These are phyloP conservation scores for Colletotrichum lini DNA, from an alignment of 2,329 filamentous ascomycete species.

Conservation along the genomic window DNA sequence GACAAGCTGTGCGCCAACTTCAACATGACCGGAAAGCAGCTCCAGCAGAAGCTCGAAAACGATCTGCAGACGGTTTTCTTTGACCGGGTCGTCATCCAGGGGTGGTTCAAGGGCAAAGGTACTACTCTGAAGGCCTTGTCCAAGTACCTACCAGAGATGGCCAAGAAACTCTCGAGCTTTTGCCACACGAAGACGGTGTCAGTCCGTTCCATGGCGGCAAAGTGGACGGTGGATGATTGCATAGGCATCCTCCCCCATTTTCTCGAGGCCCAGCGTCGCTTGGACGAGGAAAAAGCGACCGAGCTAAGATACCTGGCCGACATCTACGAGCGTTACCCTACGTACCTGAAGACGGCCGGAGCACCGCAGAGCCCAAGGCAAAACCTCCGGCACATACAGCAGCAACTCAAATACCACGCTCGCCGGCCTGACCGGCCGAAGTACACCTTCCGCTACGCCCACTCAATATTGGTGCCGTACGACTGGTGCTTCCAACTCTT, in stretches of 20 bases:
- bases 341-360: conserved; percentile 1
- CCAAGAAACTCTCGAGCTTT: too few species aligned
- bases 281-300: not conserved
- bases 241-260: not conserved
- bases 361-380: conserved; percentile 1
- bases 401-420: not conserved
- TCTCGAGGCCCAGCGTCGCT: not conserved
- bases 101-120: too few species aligned
- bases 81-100: too few species aligned
- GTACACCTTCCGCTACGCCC: not conserved
- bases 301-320: conserved; percentile 10
- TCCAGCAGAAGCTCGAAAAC: too few species aligned
- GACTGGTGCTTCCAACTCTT: conserved; percentile 4
- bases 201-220: not conserved
- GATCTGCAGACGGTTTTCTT: too few species aligned
- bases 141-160: not conserved
- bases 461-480: not conserved
- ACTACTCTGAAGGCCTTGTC: not conserved
- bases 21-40: too few species aligned
- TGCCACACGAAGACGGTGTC: not conserved
- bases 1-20: not conserved
- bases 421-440: not conserved
- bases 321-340: conserved; percentile 7
- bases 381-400: not conserved
- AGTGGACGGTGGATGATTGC: not conserved